phyloP scores from a whole-genome alignment of 306 rosid species.

The Prunus davidiana region DNA sequence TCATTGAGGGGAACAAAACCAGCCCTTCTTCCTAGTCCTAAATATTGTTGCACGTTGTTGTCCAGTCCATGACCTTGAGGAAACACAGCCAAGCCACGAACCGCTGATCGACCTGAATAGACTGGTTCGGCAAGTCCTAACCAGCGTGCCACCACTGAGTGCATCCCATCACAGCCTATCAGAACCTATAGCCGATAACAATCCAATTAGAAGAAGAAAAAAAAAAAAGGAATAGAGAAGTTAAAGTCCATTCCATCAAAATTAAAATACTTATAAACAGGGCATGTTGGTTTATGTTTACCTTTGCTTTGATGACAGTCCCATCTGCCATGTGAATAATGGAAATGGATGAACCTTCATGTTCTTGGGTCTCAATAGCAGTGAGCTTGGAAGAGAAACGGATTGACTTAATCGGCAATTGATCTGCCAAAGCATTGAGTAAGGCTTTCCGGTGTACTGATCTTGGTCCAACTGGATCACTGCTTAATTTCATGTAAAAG shows the following conservation, averaged over 20 bases:
- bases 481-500: background rate
- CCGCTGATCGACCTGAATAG: slow-evolving; percentile 19
- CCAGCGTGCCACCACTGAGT: slow-evolving; percentile 16
- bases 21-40: slow-evolving; percentile 7
- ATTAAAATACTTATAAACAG: background rate
- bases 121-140: slow-evolving; percentile 12
- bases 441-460: slow-evolving; percentile 18
- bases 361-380: background rate
- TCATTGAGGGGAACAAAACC: slow-evolving; percentile 19
- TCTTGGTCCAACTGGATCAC: background rate
- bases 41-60: background rate
- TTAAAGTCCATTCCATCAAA: background rate
- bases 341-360: slow-evolving; percentile 11
- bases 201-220: background rate
- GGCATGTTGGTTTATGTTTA: background rate
- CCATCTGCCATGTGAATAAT: slow-evolving; percentile 19
- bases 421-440: slow-evolving; percentile 16
- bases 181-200: background rate
- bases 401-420: slow-evolving; percentile 10
- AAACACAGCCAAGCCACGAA: slow-evolving; percentile 12
- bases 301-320: slow-evolving; percentile 19
- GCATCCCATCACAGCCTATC: slow-evolving; percentile 26
- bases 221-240: background rate
- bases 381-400: slow-evolving; percentile 18
- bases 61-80: slow-evolving; percentile 26